A percentile compares a stretch with the other conserved stretches of the same genome.
phyloP scores from a whole-genome alignment of 352 stramenopile genomes.

The Poterioochromonas sp. region DNA sequence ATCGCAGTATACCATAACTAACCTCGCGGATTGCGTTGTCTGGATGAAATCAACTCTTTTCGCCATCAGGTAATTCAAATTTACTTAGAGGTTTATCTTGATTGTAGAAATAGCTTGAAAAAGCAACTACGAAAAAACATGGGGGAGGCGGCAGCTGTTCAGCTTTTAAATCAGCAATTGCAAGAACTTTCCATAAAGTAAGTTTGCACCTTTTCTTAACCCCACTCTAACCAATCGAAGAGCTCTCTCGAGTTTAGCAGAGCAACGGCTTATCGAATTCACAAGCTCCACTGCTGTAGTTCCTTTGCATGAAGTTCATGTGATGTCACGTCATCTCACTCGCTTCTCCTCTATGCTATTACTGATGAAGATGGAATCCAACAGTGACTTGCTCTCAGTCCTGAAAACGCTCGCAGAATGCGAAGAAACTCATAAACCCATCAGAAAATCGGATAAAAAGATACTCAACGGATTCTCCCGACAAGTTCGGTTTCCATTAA shows the following conservation, averaged over 20 bases:
- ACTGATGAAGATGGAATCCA: background rate
- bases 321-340: background rate
- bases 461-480: background rate
- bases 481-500: background rate
- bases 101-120: background rate
- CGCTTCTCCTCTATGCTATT: slow-evolving; percentile 1
- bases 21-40: background rate
- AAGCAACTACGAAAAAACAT: background rate
- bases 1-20: background rate
- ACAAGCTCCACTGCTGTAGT: background rate
- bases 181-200: background rate
- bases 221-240: background rate
- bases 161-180: background rate
- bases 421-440: slow-evolving; percentile 31
- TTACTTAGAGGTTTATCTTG: background rate
- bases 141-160: background rate
- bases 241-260: background rate
- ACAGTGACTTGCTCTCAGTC: slow-evolving; percentile 14
- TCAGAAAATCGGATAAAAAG: slow-evolving; percentile 34
- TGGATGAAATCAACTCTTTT: slow-evolving; percentile 30
- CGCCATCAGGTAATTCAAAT: slow-evolving; percentile 1
- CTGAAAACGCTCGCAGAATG: slow-evolving; percentile 6
- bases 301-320: slow-evolving; percentile 10
- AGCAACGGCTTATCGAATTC: background rate
- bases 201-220: background rate